These are phyloP conservation scores for Geranomyces variabilis DNA, from an alignment of 192 early-diverging fungal genomes.

Conservation along the genomic window DNA sequence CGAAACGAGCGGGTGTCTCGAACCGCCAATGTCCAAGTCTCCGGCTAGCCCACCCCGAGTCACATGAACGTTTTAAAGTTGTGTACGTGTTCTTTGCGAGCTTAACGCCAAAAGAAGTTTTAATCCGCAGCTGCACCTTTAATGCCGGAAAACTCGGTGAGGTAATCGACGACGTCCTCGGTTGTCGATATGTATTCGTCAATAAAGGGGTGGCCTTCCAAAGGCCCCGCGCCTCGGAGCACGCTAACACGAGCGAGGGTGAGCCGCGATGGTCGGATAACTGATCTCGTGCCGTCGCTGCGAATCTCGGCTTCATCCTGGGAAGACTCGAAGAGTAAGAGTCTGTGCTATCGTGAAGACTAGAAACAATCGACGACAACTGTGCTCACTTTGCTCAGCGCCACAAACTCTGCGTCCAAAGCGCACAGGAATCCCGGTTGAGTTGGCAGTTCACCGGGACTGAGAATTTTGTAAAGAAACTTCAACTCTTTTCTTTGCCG, in stretches of 20 bases:
- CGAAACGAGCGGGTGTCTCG: conserved; percentile 80
- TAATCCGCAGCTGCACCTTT: conserved; percentile 52
- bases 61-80: too few relatives aligned
- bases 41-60: conserved; percentile 52
- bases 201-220: conserved; percentile 85
- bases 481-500: conserved; percentile 41
- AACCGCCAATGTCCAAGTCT: conserved; percentile 75
- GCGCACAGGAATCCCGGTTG: conserved; percentile 70
- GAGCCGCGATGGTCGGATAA: conserved; percentile 80
- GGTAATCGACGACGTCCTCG: conserved; percentile 86
- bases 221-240: conserved; percentile 73
- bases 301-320: conserved; percentile 87
- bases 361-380: too few relatives aligned
- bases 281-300: conserved; percentile 86
- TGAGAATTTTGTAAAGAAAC: conserved; percentile 54
- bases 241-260: conserved; percentile 89
- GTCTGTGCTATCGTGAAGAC: conserved; percentile 13
- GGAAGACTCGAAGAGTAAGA: background rate
- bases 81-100: too few relatives aligned
- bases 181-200: conserved; percentile 92
- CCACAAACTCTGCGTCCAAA: conserved; percentile 96
- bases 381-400: conserved; percentile 57
- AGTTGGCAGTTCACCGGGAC: conserved; percentile 62
- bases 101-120: too few relatives aligned
- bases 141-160: conserved; percentile 95